phyloP scores from a whole-genome alignment of 1,284 basidiomycete genomes.

The Ustilago xerochloae region DNA sequence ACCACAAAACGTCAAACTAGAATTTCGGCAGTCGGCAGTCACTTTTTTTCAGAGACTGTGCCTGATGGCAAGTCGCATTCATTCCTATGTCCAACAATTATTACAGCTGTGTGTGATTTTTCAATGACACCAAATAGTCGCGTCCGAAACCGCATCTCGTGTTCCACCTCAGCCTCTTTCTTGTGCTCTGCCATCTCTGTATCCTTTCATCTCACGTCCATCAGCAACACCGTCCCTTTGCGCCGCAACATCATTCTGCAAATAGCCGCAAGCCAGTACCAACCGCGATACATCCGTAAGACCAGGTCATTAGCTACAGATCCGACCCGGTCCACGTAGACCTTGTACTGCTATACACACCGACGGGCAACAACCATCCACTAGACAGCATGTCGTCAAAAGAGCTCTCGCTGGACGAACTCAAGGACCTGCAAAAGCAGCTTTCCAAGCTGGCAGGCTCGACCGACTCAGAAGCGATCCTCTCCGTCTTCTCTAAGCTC shows the following conservation, averaged over 20 bases:
- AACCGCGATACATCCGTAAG: no score
- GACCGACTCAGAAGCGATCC: constrained; percentile 74
- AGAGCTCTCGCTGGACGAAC: constrained; percentile 46
- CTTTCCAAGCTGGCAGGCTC: constrained; percentile 49
- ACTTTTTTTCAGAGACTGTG: neutral
- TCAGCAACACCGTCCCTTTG: constrained; percentile 5
- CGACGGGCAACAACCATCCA: no score
- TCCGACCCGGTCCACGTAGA: no score
- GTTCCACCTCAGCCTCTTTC: neutral
- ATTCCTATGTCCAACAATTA: no score
- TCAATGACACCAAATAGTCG: constrained; percentile 4
- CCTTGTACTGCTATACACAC: no score
- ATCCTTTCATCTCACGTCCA: neutral
- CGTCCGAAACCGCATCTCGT: constrained; percentile 18
- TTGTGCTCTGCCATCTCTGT: neutral
- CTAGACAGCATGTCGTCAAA: constrained; percentile 15
- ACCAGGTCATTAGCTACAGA: no score
- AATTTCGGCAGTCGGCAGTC: constrained; percentile 26
- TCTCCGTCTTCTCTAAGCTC: constrained; percentile 77
- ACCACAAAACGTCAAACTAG: constrained; percentile 4
- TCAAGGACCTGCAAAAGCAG: constrained; percentile 55
- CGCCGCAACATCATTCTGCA: no score
- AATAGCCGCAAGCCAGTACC: no score
- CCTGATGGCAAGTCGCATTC: constrained; percentile 35
- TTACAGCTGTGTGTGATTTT: neutral